phyloP scores from a whole-genome alignment of 192 early-diverging fungal species.

The Entomortierella parvispora region DNA sequence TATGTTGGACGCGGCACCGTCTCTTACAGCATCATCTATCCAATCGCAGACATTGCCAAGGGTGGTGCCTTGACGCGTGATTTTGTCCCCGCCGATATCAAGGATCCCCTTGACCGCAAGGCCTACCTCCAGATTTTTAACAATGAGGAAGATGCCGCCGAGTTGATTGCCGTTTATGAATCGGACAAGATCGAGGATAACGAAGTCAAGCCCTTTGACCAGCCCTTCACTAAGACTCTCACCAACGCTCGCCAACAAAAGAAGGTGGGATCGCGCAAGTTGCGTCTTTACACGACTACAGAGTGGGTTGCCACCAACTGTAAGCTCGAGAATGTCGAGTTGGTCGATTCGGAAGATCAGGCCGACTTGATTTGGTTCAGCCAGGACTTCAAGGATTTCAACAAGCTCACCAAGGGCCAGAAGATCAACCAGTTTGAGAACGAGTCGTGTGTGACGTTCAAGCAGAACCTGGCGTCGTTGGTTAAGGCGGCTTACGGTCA shows the following conservation, averaged over 20 bases:
- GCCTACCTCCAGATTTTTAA: conserved; percentile 65
- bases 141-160: conserved; percentile 37
- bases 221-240: conserved; percentile 34
- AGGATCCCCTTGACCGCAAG: conserved; percentile 52
- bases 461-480: conserved; percentile 53
- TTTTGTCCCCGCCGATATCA: conserved; percentile 67
- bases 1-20: conserved; percentile 62
- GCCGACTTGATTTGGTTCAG: conserved; percentile 59
- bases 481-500: conserved; percentile 53
- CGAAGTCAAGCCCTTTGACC: conserved; percentile 34
- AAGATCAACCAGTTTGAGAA: conserved; percentile 57
- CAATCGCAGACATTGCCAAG: conserved; percentile 60
- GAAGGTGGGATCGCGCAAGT: conserved; percentile 2
- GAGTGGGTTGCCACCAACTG: conserved; percentile 55
- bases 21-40: conserved; percentile 74
- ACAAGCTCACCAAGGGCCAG: conserved; percentile 49
- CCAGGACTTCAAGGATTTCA: conserved; percentile 56
- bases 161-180: conserved; percentile 49
- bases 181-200: conserved; percentile 41
- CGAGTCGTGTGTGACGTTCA: conserved; percentile 56
- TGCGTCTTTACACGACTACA: conserved; percentile 53
- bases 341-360: conserved; percentile 40
- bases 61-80: conserved; percentile 67
- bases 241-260: conserved; percentile 3
- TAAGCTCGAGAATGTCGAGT: conserved; percentile 48